These are phyloP conservation scores for Ostreobium quekettii DNA, from an alignment of 139 green algal genomes.

Conservation along the genomic window DNA sequence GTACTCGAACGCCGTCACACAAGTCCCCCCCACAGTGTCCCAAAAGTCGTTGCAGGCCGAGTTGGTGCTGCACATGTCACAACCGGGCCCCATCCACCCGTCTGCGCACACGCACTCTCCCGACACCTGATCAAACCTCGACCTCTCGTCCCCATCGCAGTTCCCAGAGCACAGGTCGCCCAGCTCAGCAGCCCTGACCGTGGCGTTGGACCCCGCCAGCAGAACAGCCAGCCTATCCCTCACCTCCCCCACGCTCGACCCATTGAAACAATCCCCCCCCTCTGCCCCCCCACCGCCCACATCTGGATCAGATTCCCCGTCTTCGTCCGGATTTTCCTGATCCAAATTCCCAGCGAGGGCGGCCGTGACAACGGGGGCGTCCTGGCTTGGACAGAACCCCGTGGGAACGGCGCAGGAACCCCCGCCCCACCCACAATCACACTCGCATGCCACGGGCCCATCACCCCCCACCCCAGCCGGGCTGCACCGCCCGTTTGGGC, in stretches of 20 bases:
- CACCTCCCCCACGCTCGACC: too few relatives aligned
- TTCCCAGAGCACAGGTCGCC: slow-evolving; percentile 9
- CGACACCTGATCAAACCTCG: not conserved
- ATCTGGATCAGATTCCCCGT: too few relatives aligned
- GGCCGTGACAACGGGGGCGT: not conserved
- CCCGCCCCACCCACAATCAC: slow-evolving; percentile 12
- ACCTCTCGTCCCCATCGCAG: not conserved
- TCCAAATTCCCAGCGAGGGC: not conserved
- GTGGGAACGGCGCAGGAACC: not conserved
- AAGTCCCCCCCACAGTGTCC: not conserved
- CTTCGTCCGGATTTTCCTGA: not conserved
- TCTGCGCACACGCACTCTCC: not conserved
- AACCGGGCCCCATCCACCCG: slow-evolving; percentile 1
- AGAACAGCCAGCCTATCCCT: too few relatives aligned
- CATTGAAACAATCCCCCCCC: too few relatives aligned
- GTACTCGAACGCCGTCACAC: not conserved
- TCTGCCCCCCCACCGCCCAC: too few relatives aligned
- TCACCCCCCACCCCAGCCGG: not conserved
- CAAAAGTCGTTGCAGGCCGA: slow-evolving; percentile 8
- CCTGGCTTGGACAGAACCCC: slow-evolving; percentile 10
- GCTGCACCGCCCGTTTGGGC: slow-evolving; percentile 6
- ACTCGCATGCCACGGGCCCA: slow-evolving; percentile 17
- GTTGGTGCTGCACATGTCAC: slow-evolving; percentile 4
- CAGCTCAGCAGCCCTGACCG: too few relatives aligned
- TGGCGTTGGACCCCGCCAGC: too few relatives aligned